Evolutionary conservation across 768 basidiomycete genomes (phyloP), one percentile per base, ranked within the genome.

Genomic region (Cystoderma amianthinum): DNA sequence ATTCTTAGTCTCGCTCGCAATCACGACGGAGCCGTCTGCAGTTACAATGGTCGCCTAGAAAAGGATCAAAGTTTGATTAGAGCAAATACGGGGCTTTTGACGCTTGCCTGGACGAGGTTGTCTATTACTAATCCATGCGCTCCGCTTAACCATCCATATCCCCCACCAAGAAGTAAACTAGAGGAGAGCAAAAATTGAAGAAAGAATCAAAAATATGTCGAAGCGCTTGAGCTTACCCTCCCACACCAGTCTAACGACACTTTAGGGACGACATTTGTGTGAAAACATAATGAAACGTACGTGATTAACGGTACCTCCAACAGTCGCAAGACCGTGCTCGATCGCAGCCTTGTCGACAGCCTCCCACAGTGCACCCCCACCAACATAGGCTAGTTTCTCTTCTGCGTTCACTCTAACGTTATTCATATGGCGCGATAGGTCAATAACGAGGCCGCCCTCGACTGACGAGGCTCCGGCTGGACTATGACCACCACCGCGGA

Each of bases 161-260:
- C 72, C 12, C 72, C 71, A 22, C 72, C 72, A 13, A 73, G 54
- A 16, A 57, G 55, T 3, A 72, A 59, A 2, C 69, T 68, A 42
- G 4, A 11, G 11, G 15, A 21, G 30, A 3, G n/a, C n/a, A n/a
- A n/a, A 36, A 21, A 2, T 19, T 30, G 9, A 30, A 30, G 28
- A 9, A 30, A 30, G 32, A 6, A 41, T 41, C 10, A 15, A 21
- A 30, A 32, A 3, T 18, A 22, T 15, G 10, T 20, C 15, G 18
- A 20, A 3, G 22, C 16, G 32, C 17, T n/a, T 12, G n/a, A 17
- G 36, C 58, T n/a, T 36, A 69, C 65, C 68, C 67, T 39, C 64
- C 60, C 23, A 69, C 64, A 12, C 69, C 68, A 42, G 65, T 67
- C 67, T 68, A 25, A 17, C 9, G 9, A 10, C 9, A 17, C 10